Conservation (phyloP, 1,284 basidiomycete species). For the Pascua guehoae region DNA sequence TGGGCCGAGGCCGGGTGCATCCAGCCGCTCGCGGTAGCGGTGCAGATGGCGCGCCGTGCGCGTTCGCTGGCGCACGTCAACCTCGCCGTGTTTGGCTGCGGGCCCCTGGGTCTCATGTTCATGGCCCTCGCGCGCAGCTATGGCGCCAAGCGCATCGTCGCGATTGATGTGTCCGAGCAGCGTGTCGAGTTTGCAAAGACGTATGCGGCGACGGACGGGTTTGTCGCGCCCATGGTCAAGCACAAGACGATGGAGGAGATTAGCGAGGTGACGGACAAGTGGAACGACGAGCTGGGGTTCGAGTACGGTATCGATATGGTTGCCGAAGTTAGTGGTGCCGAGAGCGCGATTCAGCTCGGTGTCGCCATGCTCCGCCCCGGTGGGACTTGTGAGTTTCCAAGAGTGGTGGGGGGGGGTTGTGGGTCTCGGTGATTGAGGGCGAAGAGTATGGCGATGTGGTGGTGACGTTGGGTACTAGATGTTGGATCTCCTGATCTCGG, state of each 20-base stretch:
- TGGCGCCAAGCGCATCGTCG: conserved; percentile 71
- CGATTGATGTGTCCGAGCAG: conserved; percentile 55
- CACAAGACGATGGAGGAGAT: conserved; percentile 4
- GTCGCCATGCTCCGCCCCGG: conserved; percentile 61
- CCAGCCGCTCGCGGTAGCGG: conserved; percentile 75
- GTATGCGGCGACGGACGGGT: conserved; percentile 60
- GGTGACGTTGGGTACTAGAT: too few species aligned
- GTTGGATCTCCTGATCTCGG: too few species aligned
- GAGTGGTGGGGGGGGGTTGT: too few species aligned
- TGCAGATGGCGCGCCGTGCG: conserved; percentile 55
- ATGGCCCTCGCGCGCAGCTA: conserved; percentile 87
- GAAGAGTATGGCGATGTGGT: too few species aligned
- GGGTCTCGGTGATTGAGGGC: too few species aligned
- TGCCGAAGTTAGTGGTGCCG: conserved; percentile 57
- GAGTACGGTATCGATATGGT: conserved; percentile 56
- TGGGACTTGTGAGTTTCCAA: conserved; percentile 24
- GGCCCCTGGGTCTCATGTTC: conserved; percentile 82
- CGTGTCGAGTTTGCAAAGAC: conserved; percentile 79
- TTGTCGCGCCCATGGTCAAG: neutral
- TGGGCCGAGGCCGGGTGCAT: conserved; percentile 28
- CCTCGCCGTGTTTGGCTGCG: conserved; percentile 75
- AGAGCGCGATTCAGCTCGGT: conserved; percentile 59
- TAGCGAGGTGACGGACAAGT: conserved; percentile 54
- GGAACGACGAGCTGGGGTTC: conserved; percentile 54
- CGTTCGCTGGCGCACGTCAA: conserved; percentile 54